Conservation (phyloP, 1,139 yeast genomes). For the Debaryomyces fabryi region DNA sequence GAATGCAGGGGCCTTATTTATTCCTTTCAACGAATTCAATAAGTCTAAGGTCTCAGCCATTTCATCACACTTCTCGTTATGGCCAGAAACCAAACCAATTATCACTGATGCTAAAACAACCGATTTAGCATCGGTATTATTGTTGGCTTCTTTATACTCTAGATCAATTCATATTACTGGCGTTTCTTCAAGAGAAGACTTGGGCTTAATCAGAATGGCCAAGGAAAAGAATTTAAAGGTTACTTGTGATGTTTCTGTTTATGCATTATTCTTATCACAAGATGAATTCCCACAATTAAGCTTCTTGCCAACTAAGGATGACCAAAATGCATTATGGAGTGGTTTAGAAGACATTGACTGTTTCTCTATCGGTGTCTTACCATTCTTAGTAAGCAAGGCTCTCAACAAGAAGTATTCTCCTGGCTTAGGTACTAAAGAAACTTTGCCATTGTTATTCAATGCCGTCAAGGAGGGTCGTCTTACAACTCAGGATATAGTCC, state of each 20-base stretch:
- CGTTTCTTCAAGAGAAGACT: slow-evolving; percentile 79
- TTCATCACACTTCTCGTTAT: slow-evolving; percentile 74
- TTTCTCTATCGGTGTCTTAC: slow-evolving; percentile 83
- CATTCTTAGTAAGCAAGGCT: slow-evolving; percentile 70
- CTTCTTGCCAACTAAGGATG: slow-evolving; percentile 78
- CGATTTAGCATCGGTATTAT: slow-evolving; percentile 85
- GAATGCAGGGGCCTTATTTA: slow-evolving; percentile 75
- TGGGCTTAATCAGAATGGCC: slow-evolving; percentile 82
- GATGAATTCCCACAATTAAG: slow-evolving; percentile 70
- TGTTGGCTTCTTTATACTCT: slow-evolving; percentile 85
- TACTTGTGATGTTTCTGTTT: slow-evolving; percentile 88
- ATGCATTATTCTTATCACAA: slow-evolving; percentile 74
- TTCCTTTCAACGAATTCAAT: slow-evolving; percentile 78
- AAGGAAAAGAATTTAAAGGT: slow-evolving; percentile 80
- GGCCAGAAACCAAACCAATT: slow-evolving; percentile 87
- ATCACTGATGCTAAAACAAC: slow-evolving; percentile 92
- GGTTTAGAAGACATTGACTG: slow-evolving; percentile 75
- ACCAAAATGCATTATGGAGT: slow-evolving; percentile 83
- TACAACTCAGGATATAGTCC: slow-evolving; percentile 70
- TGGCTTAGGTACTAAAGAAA: slow-evolving; percentile 79
- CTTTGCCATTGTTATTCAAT: slow-evolving; percentile 77
- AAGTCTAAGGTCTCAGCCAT: slow-evolving; percentile 72
- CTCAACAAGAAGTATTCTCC: slow-evolving; percentile 61
- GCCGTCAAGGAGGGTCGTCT: slow-evolving; percentile 79
- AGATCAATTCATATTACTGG: slow-evolving; percentile 89